phyloP scores from a whole-genome alignment of 1,284 basidiomycete genomes.

The Mycosarcoma maydis region DNA sequence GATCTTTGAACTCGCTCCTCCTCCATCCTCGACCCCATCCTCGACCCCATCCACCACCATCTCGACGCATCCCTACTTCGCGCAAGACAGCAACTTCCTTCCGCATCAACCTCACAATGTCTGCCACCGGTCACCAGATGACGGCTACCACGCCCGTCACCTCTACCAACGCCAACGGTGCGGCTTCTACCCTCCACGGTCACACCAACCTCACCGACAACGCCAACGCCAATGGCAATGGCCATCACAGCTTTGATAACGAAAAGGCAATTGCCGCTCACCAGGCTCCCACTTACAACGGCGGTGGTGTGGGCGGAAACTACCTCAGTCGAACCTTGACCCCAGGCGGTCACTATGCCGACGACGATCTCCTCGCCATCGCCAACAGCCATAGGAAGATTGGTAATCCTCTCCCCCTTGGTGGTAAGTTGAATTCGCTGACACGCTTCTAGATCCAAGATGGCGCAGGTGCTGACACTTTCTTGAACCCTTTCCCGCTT shows the following conservation, averaged over 20 bases:
- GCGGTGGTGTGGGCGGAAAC: slow-evolving; percentile 8
- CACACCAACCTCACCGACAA: slow-evolving; percentile 6
- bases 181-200: slow-evolving; percentile 1
- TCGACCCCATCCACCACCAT: no score
- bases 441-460: slow-evolving; percentile 1
- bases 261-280: slow-evolving; percentile 19
- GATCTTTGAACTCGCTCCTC: no score
- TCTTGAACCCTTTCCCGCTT: background rate
- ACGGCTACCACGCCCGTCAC: slow-evolving; percentile 16
- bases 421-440: slow-evolving; percentile 36
- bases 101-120: slow-evolving; percentile 12
- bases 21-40: no score
- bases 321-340: slow-evolving; percentile 34
- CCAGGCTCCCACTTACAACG: slow-evolving; percentile 37
- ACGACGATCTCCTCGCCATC: slow-evolving; percentile 52
- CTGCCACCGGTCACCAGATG: slow-evolving; percentile 25
- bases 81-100: background rate
- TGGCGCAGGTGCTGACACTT: no score
- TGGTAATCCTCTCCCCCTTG: slow-evolving; percentile 50
- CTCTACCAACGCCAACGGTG: slow-evolving; percentile 9
- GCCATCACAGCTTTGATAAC: slow-evolving; percentile 21
- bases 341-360: slow-evolving; percentile 48
- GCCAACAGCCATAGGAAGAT: slow-evolving; percentile 43
- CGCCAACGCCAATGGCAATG: slow-evolving; percentile 7
- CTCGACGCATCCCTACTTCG: no score